Conservation (phyloP, 2,329 filamentous ascomycete species). For the Camillea tinctor region DNA sequence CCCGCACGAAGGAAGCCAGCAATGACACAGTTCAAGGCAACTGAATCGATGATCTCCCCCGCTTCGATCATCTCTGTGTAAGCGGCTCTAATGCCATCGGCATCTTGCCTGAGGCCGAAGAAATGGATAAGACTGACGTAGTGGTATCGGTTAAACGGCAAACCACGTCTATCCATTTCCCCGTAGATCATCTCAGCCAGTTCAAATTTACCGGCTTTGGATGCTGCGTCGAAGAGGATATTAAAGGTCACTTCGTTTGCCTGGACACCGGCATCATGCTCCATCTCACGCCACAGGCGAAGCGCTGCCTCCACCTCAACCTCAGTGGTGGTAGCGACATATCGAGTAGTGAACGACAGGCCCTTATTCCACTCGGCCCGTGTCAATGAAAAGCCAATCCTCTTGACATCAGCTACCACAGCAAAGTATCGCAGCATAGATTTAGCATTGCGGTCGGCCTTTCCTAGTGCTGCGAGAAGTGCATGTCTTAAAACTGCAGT, state of each 20-base stretch:
- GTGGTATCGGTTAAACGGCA: constrained; percentile 74
- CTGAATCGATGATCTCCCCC: constrained; percentile 84
- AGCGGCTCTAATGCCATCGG: constrained; percentile 69
- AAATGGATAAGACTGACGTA: constrained; percentile 81
- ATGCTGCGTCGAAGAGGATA: constrained; percentile 84
- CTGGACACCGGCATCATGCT: constrained; percentile 62
- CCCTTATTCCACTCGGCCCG: constrained; percentile 79
- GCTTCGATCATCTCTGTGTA: constrained; percentile 82
- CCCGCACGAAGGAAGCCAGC: constrained; percentile 72
- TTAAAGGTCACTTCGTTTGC: constrained; percentile 85
- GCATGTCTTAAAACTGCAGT: constrained; percentile 54
- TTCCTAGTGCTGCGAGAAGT: constrained; percentile 68
- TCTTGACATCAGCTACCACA: constrained; percentile 79
- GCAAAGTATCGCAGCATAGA: constrained; percentile 81
- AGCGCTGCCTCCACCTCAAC: constrained; percentile 67
- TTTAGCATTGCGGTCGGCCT: constrained; percentile 54
- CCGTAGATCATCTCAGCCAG: constrained; percentile 82
- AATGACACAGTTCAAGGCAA: constrained; percentile 84
- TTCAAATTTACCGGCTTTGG: constrained; percentile 78
- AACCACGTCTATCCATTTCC: constrained; percentile 71
- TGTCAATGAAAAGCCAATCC: constrained; percentile 66
- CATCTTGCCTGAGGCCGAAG: constrained; percentile 72
- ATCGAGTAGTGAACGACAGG: constrained; percentile 74
- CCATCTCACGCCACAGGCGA: constrained; percentile 86
- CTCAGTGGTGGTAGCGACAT: constrained; percentile 57